These are phyloP conservation scores for Aspergillus glaucus DNA, from an alignment of 2,329 filamentous ascomycete species.

Conservation along the genomic window DNA sequence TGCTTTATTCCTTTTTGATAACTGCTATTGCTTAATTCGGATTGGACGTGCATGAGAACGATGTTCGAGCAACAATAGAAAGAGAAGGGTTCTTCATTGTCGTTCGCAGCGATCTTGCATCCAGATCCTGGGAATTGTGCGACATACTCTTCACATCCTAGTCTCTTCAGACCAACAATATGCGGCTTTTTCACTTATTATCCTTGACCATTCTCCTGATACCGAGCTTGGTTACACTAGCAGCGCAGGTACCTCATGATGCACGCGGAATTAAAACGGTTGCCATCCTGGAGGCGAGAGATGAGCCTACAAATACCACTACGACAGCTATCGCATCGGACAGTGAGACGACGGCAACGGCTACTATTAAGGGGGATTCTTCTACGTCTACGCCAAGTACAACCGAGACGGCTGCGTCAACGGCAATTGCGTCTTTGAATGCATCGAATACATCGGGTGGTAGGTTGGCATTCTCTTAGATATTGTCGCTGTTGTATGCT, in stretches of 20 bases:
- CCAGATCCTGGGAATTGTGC: not conserved
- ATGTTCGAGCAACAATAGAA: not conserved
- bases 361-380: constrained; percentile 3
- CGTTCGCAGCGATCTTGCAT: not conserved
- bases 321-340: constrained; percentile 7
- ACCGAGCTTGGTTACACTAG: constrained; percentile 8
- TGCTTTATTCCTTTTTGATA: not conserved
- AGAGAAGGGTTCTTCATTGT: not conserved
- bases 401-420: constrained; percentile 10
- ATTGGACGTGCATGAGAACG: not conserved
- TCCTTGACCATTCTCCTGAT: constrained; percentile 9
- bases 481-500: not conserved
- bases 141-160: not conserved
- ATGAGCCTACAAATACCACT: constrained; percentile 7
- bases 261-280: constrained; percentile 3
- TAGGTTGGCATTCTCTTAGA: constrained; percentile 3
- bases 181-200: constrained; percentile 10
- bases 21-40: not conserved
- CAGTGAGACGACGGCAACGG: constrained; percentile 5
- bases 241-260: constrained; percentile 6
- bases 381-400: constrained; percentile 6
- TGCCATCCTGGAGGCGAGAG: constrained; percentile 4
- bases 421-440: constrained; percentile 21
- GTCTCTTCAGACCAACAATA: constrained; percentile 1
- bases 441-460: constrained; percentile 11